Percentiles rank a stretch among this genome's conserved stretches.
phyloP scores from a whole-genome alignment of 75 land plant species.

The Gnetum montanum region DNA sequence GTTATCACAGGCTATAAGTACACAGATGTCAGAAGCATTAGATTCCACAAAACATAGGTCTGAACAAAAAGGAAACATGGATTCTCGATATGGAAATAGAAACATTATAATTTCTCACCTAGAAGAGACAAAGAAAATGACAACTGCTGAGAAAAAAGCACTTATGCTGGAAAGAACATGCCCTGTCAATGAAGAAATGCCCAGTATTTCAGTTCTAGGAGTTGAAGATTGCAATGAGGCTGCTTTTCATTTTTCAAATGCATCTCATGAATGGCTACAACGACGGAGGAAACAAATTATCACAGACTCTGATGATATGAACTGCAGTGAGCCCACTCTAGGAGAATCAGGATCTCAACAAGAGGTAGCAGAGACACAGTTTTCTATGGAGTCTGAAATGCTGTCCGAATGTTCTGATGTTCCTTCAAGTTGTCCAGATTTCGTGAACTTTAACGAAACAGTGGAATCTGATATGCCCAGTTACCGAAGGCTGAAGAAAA shows the following conservation, averaged over 20 bases:
- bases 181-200: constrained; percentile 10
- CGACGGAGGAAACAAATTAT: constrained; percentile 18
- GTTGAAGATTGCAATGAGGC: background rate
- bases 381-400: constrained; percentile 2
- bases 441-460: background rate
- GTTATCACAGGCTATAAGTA: constrained; percentile 38
- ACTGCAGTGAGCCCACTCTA: background rate
- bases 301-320: constrained; percentile 44
- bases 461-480: background rate
- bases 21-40: constrained; percentile 26
- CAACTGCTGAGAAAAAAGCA: constrained; percentile 25
- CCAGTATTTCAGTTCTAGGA: background rate
- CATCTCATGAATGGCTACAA: background rate
- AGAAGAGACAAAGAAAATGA: background rate
- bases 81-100: too few species aligned
- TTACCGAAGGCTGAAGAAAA: constrained; percentile 3
- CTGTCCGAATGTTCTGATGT: background rate
- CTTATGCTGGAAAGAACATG: constrained; percentile 21
- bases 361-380: background rate
- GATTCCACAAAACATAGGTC: too few species aligned
- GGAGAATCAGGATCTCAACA: background rate
- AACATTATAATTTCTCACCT: too few species aligned
- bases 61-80: too few species aligned
- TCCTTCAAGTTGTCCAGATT: background rate
- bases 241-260: background rate